Percentiles rank a stretch among this genome's conserved stretches.
These are phyloP conservation scores for Xylaria sp. DNA, from an alignment of 2,329 filamentous ascomycete species.

Conservation along the genomic window DNA sequence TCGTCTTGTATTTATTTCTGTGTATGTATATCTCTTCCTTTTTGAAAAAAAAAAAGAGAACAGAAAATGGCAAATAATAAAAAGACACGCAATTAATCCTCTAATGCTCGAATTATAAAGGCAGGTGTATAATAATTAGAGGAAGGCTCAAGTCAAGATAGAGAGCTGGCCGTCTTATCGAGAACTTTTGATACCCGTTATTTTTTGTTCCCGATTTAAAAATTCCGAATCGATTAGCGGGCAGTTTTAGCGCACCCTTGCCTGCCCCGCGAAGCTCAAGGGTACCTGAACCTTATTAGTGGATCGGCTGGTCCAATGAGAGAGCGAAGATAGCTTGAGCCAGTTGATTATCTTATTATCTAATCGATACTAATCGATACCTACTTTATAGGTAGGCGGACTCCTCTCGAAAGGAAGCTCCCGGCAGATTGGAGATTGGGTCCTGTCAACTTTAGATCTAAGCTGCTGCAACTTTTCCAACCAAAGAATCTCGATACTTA, in stretches of 20 bases:
- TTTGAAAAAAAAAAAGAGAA: background rate
- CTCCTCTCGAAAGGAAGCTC: background rate
- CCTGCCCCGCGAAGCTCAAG: conserved; percentile 32
- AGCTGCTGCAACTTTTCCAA: conserved; percentile 26
- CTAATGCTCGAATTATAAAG: background rate
- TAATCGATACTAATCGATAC: too few relatives aligned
- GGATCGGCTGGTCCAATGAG: too few relatives aligned
- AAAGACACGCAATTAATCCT: background rate
- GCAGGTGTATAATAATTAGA: background rate
- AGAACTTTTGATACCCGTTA: conserved; percentile 21
- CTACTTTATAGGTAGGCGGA: conserved; percentile 37
- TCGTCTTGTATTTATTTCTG: too few relatives aligned
- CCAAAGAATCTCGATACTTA: background rate
- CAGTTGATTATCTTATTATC: too few relatives aligned
- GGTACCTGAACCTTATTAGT: background rate
- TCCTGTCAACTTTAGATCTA: too few relatives aligned
- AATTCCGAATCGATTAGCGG: conserved; percentile 46
- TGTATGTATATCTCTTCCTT: background rate
- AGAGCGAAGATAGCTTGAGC: too few relatives aligned
- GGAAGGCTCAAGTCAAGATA: background rate
- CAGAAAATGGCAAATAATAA: too few relatives aligned
- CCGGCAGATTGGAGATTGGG: background rate
- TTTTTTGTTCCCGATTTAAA: conserved; percentile 36
- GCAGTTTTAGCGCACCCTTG: conserved; percentile 25
- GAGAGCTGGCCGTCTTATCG: conserved; percentile 27